phyloP scores from a whole-genome alignment of 257 asterid species.

The Penstemon eatonii region DNA sequence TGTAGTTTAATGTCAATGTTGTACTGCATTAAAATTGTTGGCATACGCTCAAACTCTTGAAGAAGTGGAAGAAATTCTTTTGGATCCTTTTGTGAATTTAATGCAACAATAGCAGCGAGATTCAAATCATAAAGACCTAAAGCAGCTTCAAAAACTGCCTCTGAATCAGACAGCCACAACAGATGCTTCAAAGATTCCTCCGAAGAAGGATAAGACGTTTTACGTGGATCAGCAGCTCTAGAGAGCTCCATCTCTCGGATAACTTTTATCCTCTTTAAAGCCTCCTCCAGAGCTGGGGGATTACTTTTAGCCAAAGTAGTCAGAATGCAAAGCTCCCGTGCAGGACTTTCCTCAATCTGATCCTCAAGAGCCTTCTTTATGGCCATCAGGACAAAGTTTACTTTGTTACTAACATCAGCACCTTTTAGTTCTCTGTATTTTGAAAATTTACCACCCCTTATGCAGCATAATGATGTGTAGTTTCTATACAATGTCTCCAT shows the following conservation, averaged over 20 bases:
- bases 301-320: conserved; percentile 84
- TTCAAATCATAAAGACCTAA: conserved; percentile 95
- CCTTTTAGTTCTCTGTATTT: conserved; percentile 36
- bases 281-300: conserved; percentile 90
- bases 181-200: conserved; percentile 97
- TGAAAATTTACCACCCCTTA: conserved; percentile 33
- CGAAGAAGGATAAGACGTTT: conserved; percentile 63
- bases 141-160: conserved; percentile 88
- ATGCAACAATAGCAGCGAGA: conserved; percentile 95
- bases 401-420: conserved; percentile 48
- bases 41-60: conserved; percentile 75
- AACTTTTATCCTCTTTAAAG: conserved; percentile 72
- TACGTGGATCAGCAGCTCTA: conserved; percentile 51
- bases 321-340: conserved; percentile 90
- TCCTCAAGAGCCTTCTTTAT: conserved; percentile 85
- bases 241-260: conserved; percentile 84
- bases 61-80: conserved; percentile 95
- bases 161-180: conserved; percentile 83
- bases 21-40: conserved; percentile 67
- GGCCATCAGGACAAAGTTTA: conserved; percentile 56
- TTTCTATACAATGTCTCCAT: conserved; percentile 73
- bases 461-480: conserved; percentile 40
- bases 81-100: conserved; percentile 93
- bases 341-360: conserved; percentile 62
- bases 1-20: conserved; percentile 79